Evolutionary conservation across 1,284 basidiomycete genomes (phyloP), one percentile per base, ranked within the genome.

Genomic region (Malassezia pachydermatis): DNA sequence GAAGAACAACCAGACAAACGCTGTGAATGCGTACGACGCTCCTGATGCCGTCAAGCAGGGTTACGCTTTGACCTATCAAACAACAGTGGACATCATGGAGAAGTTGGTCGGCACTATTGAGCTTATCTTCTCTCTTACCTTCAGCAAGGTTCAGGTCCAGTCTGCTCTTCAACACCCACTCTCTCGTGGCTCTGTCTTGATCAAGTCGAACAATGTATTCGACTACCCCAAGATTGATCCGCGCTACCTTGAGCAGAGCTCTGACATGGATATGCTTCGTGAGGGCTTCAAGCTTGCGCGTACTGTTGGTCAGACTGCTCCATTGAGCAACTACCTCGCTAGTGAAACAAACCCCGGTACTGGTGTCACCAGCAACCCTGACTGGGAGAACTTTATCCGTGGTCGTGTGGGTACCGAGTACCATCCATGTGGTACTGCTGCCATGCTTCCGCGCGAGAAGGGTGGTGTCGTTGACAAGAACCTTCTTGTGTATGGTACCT

Each of bases 161-260:
- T 78, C 79, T 5, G 82, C 81, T 0, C 66, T 83, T 23, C 82
- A 84, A 63, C 81, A 81, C 59, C 80, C 81, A 1, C 75, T 81
- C 54, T 80, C 65, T 3, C 64, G 74, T 23, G 76, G 76, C 5
- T 60, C 57, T 8, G 64, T 80, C 51, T 65, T 73, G 38, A 76
- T 83, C 74, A 77, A 74, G 56, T 78, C 76, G 8, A 73, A 73
- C 20, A 74, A 78, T 62, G 72, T 80, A 1, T 82, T 81, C 69
- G 75, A 76, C 20, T 57, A 69, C 19, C 81, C 82, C 0, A 48
- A 70, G 13, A 82, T 84, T 67, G 79, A 84, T 68, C 80, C 81
- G 3, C 74, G 76, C 44, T 83, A 82, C 73, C 76, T 62, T n/a
- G 35, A 47, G 22, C 45, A 55, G 19, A 32, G 48, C 9, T 52